A percentile compares a stretch with the other conserved stretches of the same genome.
Conservation (phyloP, 2,329 filamentous ascomycete species). For the Phyllosticta citriasiana region DNA sequence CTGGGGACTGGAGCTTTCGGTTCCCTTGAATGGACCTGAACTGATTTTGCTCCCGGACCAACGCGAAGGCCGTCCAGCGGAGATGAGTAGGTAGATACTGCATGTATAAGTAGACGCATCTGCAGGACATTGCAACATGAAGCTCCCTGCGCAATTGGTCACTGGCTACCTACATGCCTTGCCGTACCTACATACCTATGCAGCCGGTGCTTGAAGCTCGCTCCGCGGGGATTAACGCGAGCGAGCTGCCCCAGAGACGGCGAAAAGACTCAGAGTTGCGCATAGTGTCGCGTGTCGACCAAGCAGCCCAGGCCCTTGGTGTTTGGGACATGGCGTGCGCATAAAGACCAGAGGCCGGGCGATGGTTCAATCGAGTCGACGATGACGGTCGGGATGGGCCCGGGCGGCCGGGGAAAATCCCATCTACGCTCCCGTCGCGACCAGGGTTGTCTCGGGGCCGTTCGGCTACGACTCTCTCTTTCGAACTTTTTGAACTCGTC, state of each 20-base stretch:
- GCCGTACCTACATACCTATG: no score
- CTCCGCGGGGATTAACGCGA: no score
- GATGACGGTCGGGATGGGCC: background rate
- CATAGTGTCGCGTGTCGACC: constrained; percentile 2
- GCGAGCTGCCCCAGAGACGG: no score
- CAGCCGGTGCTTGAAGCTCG: no score
- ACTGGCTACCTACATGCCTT: no score
- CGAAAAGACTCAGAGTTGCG: background rate
- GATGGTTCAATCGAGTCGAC: background rate
- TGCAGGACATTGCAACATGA: no score
- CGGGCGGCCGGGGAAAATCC: background rate
- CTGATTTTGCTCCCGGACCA: background rate
- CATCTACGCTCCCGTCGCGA: background rate
- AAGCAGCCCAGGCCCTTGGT: background rate
- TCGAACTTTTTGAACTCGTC: constrained; percentile 9
- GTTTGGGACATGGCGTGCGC: background rate
- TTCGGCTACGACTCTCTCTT: constrained; percentile 2
- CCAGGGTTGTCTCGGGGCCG: background rate
- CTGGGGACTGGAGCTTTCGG: background rate
- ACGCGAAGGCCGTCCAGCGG: background rate
- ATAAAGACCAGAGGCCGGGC: background rate
- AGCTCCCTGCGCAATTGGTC: no score
- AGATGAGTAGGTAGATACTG: no score
- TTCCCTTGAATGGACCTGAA: constrained; percentile 2
- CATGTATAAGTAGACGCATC: no score